Base-by-base conservation (phyloP, 2,329 filamentous ascomycete genomes). In the Cordyceps cateniannulata region DNA sequence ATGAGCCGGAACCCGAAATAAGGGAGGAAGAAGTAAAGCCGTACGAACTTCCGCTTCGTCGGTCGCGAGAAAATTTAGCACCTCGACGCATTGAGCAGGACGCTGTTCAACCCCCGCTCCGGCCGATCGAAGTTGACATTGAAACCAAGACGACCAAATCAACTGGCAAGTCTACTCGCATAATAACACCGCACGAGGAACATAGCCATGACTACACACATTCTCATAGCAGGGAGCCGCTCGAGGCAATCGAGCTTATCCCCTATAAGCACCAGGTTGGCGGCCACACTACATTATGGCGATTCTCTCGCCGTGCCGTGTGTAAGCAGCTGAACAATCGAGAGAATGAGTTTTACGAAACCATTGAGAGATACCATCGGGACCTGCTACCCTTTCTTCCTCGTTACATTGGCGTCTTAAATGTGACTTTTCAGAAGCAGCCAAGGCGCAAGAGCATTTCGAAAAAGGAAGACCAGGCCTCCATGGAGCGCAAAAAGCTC, bases 331-430 rank as follows among this genome's bases (percentile, higher is more conserved):
- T 99, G 70, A 99, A 96, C 74, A 99, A 96, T 72, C 85, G 93
- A 69, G 95, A 99, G 72, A 99, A 99, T 74, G 91, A 96, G 75
- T 99, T 99, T 72, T 99, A 99, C 74, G 95, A 99, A 75, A 95
- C 88, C 59, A 91, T 98, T 68, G 95, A 99, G 77, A 86, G 85
- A 69, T 86, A 91, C 66, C 93, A 99, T 74, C 90, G 92, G 65
- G 89, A 96, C 70, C 81, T 99, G 69, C 78, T 99, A 62, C 86
- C 89, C 47, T 99, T 98, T 71, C 81, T 99, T 65, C 95, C 95
- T 65, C 91, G 93, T 71, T 98, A 99, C 69, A 98, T 99, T 68
- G 95, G 95, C 64, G 95, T 99, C 47, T 77, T 99, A 55, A 98
- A 97, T 72, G 93, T 97, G 22, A 97, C 92, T 0, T 97, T 96